Base-by-base conservation (phyloP, 2,329 filamentous ascomycete species). In the Chaetomium olivaceum region DNA sequence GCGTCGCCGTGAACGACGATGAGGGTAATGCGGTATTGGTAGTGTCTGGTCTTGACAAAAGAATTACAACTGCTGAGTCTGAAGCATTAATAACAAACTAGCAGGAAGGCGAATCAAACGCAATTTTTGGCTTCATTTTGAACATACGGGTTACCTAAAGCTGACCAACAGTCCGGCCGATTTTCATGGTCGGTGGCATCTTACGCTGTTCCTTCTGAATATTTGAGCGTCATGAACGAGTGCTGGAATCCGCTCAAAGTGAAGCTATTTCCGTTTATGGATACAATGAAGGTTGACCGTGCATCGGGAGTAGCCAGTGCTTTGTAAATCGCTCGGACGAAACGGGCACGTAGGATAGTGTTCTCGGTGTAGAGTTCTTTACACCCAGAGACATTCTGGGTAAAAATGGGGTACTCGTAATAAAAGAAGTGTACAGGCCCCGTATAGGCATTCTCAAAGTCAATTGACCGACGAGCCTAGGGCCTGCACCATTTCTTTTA, bases 341-440 rank as follows among this genome's bases (percentile, higher is more conserved):
- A 65, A 61, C 62, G 52, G 12, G 52, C 46, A 19, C 58, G 51
- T 7, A 65, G 33, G 21, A 65, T 23, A n/a, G 58, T 51, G 29
- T 64, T 62, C 21, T 58, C 58, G 46, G 58, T 23, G 33, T 62
- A 65, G 1, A 58, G 31, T 21, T 65, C 54, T 21, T 52, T 23
- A 9, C 43, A 62, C 58, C 52, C 62, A 11, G 51, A 52, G 8
- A 62, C 58, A 31, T 65, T 58, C 19, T 65, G 63, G 33, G 62
- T 62, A 25, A 54, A 62, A 25, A 65, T 58, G 14, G 63, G 63
- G 58, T 65, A 62, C n/a, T 65, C 58, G 43, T 62, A 65, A 16
- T n/a, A n/a, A n/a, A 65, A 31, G 48, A 52, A 61, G 23, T 65
- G 39, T 16, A 65, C 58, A 39, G 63, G 58, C 9, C 52, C 58